These are phyloP conservation scores for Cinnamomum chago DNA, from an alignment of 164 flowering plant species.

Conservation along the genomic window DNA sequence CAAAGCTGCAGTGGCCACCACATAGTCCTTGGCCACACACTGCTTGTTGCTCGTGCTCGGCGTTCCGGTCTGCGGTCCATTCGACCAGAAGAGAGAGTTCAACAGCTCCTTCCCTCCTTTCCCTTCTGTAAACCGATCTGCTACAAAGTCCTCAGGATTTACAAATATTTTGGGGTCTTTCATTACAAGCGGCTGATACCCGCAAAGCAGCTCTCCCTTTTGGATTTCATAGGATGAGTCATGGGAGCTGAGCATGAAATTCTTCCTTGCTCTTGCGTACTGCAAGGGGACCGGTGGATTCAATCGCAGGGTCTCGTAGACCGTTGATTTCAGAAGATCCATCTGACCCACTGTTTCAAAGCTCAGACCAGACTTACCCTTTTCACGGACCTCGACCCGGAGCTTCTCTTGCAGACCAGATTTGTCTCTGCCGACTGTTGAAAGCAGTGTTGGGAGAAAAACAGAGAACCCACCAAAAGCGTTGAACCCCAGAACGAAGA, in stretches of 20 bases:
- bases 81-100: conserved; percentile 77
- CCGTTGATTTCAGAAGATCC: conserved; percentile 63
- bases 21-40: conserved; percentile 73
- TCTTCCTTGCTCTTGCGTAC: conserved; percentile 72
- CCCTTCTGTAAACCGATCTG: conserved; percentile 54
- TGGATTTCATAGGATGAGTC: conserved; percentile 50
- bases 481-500: conserved; percentile 79
- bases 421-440: conserved; percentile 33
- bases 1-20: conserved; percentile 52
- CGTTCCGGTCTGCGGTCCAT: conserved; percentile 81
- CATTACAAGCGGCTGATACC: conserved; percentile 72
- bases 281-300: conserved; percentile 74
- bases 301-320: conserved; percentile 67
- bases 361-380: conserved; percentile 22
- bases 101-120: conserved; percentile 50
- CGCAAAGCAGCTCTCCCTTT: conserved; percentile 84
- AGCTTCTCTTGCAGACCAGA: conserved; percentile 45
- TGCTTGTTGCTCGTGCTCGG: conserved; percentile 65
- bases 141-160: conserved; percentile 53
- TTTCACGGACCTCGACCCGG: conserved; percentile 43
- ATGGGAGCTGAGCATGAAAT: conserved; percentile 56
- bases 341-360: conserved; percentile 48
- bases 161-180: conserved; percentile 60
- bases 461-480: conserved; percentile 78
- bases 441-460: conserved; percentile 44